Percentiles rank a stretch among this genome's conserved stretches.
Evolutionary conservation across 1,139 yeast species (phyloP).

Genomic region (Candida sp.): DNA sequence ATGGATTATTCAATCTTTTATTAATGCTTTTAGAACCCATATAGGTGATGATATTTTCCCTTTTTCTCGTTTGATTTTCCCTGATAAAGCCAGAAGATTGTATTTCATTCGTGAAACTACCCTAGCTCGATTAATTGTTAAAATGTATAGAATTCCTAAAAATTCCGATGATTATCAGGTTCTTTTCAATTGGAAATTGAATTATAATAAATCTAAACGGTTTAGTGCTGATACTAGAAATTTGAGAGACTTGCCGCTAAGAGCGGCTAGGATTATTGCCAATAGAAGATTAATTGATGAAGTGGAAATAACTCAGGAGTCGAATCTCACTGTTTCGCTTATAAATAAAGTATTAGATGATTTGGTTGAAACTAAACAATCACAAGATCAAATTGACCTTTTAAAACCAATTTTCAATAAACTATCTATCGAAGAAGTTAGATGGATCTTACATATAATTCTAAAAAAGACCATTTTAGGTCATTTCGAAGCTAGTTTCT

Average conservation of each 20-base stretch:
- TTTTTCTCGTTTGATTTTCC: constrained; percentile 58
- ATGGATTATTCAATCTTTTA: constrained; percentile 40
- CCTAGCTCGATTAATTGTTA: constrained; percentile 40
- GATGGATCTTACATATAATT: constrained; percentile 68
- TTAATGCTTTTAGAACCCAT: constrained; percentile 56
- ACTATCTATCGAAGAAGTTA: constrained; percentile 62
- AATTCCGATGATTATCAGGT: constrained; percentile 31
- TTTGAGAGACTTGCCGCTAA: constrained; percentile 43
- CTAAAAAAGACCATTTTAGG: constrained; percentile 57
- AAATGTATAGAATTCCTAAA: constrained; percentile 32
- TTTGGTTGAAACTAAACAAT: constrained; percentile 33
- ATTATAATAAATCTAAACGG: constrained; percentile 23
- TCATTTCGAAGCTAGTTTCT: constrained; percentile 58
- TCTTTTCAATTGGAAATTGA: constrained; percentile 38
- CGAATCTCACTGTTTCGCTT: constrained; percentile 46
- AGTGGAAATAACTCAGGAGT: constrained; percentile 38
- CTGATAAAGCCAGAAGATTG: constrained; percentile 54
- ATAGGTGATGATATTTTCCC: constrained; percentile 75
- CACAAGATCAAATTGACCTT: constrained; percentile 34
- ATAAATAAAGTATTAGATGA: constrained; percentile 56
- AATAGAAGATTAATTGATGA: constrained; percentile 36
- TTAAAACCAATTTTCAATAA: constrained; percentile 50
- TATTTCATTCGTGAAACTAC: constrained; percentile 54
- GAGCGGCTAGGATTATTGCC: constrained; percentile 44
- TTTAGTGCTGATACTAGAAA: constrained; percentile 17